These are phyloP conservation scores for Candida schatavii DNA, from an alignment of 805 yeast genomes.

Conservation along the genomic window DNA sequence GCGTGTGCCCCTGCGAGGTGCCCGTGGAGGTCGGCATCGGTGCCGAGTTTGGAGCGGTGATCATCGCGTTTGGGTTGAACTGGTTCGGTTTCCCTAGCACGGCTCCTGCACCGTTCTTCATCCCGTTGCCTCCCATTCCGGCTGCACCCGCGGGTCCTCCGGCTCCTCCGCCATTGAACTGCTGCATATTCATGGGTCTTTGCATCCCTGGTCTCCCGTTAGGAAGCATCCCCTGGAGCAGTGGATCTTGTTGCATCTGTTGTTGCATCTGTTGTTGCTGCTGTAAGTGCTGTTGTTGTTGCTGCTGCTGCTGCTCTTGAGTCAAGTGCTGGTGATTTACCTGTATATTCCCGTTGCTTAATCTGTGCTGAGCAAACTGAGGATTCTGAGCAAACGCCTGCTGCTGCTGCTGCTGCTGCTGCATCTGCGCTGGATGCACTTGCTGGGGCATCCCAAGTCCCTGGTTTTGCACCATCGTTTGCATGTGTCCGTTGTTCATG, in stretches of 20 bases:
- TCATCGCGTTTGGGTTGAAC: slow-evolving; percentile 10
- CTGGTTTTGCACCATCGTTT: slow-evolving; percentile 2
- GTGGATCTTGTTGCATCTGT: slow-evolving; percentile 21
- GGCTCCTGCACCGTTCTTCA: slow-evolving; percentile 10
- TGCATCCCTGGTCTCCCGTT: slow-evolving; percentile 13
- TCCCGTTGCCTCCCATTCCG: slow-evolving; percentile 5
- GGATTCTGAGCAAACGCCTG: slow-evolving; percentile 3
- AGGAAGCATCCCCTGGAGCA: slow-evolving; percentile 7
- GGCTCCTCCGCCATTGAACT: background rate
- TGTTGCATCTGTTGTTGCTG: slow-evolving; percentile 17
- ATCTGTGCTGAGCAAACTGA: slow-evolving; percentile 8
- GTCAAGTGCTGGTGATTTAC: slow-evolving; percentile 6
- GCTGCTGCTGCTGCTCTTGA: slow-evolving; percentile 8
- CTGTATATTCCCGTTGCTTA: slow-evolving; percentile 5
- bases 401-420: background rate
- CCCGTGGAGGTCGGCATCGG: slow-evolving; percentile 15
- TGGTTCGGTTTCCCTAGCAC: slow-evolving; percentile 12
- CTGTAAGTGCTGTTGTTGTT: slow-evolving; percentile 9
- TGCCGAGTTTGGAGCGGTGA: slow-evolving; percentile 20
- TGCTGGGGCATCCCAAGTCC: slow-evolving; percentile 4
- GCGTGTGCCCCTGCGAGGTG: slow-evolving; percentile 27
- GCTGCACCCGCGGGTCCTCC: background rate
- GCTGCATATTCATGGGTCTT: slow-evolving; percentile 11
- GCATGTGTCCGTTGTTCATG: slow-evolving; percentile 7
- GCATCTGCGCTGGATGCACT: background rate